phyloP scores from a whole-genome alignment of 768 basidiomycete species.

The Phylloporus sp. region DNA sequence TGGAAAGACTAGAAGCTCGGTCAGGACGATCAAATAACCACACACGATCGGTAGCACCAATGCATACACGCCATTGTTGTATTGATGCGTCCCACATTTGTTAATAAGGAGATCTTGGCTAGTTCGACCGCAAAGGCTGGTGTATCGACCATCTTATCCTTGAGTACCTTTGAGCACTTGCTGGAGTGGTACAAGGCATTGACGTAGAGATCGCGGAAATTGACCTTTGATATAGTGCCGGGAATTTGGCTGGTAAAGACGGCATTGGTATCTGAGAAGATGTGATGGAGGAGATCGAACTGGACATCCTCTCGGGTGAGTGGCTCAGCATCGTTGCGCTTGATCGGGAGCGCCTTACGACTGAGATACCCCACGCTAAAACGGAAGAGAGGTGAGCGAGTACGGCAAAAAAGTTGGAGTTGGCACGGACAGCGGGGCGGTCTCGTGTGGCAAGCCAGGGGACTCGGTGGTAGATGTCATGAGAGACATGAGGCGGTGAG shows the following conservation, averaged over 20 bases:
- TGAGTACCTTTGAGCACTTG: slow-evolving; percentile 84
- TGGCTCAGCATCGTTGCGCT: slow-evolving; percentile 78
- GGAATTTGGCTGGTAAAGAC: slow-evolving; percentile 70
- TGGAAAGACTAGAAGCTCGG: slow-evolving; percentile 63
- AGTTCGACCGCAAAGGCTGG: slow-evolving; percentile 76
- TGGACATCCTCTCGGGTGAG: slow-evolving; percentile 82
- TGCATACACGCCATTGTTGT: slow-evolving; percentile 84
- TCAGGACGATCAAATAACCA: slow-evolving; percentile 15
- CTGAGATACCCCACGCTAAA: slow-evolving; percentile 56
- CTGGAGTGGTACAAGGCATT: slow-evolving; percentile 74
- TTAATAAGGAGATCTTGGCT: slow-evolving; percentile 78
- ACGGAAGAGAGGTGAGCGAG: slow-evolving; percentile 11
- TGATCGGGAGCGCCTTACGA: slow-evolving; percentile 67
- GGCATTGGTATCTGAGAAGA: slow-evolving; percentile 65
- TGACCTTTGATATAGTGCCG: slow-evolving; percentile 48
- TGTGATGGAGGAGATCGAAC: slow-evolving; percentile 75
- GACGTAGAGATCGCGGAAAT: slow-evolving; percentile 81
- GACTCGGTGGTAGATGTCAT: slow-evolving; percentile 46
- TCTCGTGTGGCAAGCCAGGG: slow-evolving; percentile 45
- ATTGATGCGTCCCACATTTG: slow-evolving; percentile 89
- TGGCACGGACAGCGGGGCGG: slow-evolving; percentile 49
- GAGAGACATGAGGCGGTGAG: slow-evolving; percentile 35
- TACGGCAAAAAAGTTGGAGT: slow-evolving; percentile 8
- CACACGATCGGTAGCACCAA: slow-evolving; percentile 7
- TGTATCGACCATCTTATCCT: slow-evolving; percentile 82